phyloP scores from a whole-genome alignment of 768 basidiomycete species.

The Sarcomyxa edulis region DNA sequence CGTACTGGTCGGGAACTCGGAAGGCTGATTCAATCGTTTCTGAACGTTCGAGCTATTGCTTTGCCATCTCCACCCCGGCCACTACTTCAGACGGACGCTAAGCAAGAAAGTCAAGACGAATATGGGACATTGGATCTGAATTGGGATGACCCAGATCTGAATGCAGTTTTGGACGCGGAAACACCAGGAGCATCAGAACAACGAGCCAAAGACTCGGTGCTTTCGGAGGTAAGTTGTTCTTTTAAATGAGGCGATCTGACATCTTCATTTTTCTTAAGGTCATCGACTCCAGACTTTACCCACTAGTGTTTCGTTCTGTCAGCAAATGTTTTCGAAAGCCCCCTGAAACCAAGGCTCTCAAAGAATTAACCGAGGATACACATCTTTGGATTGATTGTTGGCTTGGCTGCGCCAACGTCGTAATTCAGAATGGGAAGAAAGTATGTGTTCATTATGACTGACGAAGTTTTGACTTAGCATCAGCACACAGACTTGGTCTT shows the following conservation, averaged over 20 bases:
- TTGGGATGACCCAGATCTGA: constrained; percentile 57
- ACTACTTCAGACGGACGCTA: constrained; percentile 25
- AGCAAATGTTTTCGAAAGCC: constrained; percentile 33
- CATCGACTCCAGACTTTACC: constrained; percentile 35
- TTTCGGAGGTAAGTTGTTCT: constrained; percentile 41
- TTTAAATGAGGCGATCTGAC: too few species aligned
- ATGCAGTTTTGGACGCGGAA: constrained; percentile 45
- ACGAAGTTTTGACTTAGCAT: neutral
- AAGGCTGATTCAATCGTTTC: constrained; percentile 53
- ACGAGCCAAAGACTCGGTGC: constrained; percentile 38
- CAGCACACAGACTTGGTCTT: constrained; percentile 50
- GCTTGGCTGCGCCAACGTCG: constrained; percentile 62
- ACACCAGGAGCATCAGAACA: constrained; percentile 14
- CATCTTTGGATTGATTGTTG: constrained; percentile 67
- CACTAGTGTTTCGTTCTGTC: constrained; percentile 7
- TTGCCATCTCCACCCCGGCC: constrained; percentile 36
- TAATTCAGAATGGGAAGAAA: constrained; percentile 32
- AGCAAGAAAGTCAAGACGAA: constrained; percentile 76
- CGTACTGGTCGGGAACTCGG: constrained; percentile 54
- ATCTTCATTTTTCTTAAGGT: constrained; percentile 28
- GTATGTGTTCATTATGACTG: constrained; percentile 11
- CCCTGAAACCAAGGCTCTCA: constrained; percentile 11
- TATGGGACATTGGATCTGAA: constrained; percentile 47
- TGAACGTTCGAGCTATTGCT: constrained; percentile 47
- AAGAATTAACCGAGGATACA: constrained; percentile 28